These are phyloP conservation scores for Alternaria tenuissima DNA, from an alignment of 2,329 filamentous ascomycete genomes.

Conservation along the genomic window DNA sequence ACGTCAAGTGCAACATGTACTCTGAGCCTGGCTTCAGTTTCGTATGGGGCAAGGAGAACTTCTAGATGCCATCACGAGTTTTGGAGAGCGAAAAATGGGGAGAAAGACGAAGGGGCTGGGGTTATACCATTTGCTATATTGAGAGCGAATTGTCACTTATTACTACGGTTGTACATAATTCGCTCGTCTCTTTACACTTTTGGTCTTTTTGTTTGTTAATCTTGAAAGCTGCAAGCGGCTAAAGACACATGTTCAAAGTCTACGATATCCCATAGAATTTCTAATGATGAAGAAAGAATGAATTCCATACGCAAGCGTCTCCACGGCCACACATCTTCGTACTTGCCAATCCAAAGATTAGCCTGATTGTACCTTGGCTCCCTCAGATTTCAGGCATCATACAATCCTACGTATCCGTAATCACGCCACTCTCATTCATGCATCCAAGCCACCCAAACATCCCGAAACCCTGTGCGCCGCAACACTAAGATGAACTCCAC, in stretches of 20 bases:
- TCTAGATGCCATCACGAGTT: constrained; percentile 52
- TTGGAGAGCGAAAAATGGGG: not conserved
- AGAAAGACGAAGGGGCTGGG: constrained; percentile 2
- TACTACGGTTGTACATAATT: constrained; percentile 29
- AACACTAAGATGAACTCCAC: not conserved
- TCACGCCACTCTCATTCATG: constrained; percentile 19
- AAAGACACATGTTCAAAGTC: not conserved
- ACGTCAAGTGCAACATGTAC: constrained; percentile 89
- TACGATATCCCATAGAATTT: constrained; percentile 13
- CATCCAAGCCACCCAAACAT: constrained; percentile 19
- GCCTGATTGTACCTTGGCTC: not conserved
- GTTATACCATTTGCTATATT: constrained; percentile 22
- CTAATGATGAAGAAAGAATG: constrained; percentile 2
- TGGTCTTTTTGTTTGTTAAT: not conserved
- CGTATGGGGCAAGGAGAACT: constrained; percentile 75
- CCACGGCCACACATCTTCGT: not conserved
- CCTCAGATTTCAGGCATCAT: constrained; percentile 1
- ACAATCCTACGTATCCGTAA: not conserved
- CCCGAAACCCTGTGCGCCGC: constrained; percentile 14
- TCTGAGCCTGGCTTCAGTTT: constrained; percentile 78
- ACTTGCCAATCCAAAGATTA: not conserved
- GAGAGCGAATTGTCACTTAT: constrained; percentile 21
- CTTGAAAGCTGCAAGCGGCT: constrained; percentile 17
- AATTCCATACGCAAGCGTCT: not conserved
- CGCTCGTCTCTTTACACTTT: constrained; percentile 9